phyloP scores from a whole-genome alignment of 306 rosid genomes.

The Pterocarpus macrocarpus region DNA sequence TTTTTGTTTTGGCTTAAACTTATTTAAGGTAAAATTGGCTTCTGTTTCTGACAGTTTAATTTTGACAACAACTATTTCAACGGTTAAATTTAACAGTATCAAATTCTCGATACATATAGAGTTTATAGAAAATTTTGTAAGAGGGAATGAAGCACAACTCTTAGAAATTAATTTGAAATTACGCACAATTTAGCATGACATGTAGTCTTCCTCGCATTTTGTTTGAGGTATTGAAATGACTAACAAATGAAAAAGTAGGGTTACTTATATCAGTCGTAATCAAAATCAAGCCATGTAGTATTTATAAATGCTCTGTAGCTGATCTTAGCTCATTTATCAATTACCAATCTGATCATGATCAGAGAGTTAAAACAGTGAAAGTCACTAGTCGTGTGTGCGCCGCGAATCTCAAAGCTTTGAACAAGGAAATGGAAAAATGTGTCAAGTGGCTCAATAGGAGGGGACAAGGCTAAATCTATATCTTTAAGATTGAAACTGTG shows the following conservation, averaged over 20 bases:
- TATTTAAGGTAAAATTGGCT: background rate
- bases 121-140: too few species aligned
- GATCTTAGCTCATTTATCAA: background rate
- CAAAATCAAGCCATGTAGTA: background rate
- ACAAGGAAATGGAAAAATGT: constrained; percentile 43
- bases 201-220: too few species aligned
- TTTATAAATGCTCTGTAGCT: background rate
- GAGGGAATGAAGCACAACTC: too few species aligned
- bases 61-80: background rate
- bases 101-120: too few species aligned
- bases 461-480: constrained; percentile 46
- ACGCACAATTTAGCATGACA: too few species aligned
- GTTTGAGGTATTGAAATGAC: background rate
- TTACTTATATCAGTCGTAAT: too few species aligned
- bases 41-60: background rate
- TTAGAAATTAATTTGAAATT: too few species aligned
- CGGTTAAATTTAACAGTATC: too few species aligned
- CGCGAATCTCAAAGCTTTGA: constrained; percentile 42
- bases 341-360: background rate
- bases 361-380: background rate
- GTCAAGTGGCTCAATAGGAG: constrained; percentile 37
- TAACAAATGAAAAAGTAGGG: background rate
- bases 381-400: background rate
- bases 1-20: background rate
- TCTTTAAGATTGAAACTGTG: constrained; percentile 17